Evolutionary conservation across 2,329 filamentous ascomycete species (phyloP).

Genomic region (Orbilia javanica): DNA sequence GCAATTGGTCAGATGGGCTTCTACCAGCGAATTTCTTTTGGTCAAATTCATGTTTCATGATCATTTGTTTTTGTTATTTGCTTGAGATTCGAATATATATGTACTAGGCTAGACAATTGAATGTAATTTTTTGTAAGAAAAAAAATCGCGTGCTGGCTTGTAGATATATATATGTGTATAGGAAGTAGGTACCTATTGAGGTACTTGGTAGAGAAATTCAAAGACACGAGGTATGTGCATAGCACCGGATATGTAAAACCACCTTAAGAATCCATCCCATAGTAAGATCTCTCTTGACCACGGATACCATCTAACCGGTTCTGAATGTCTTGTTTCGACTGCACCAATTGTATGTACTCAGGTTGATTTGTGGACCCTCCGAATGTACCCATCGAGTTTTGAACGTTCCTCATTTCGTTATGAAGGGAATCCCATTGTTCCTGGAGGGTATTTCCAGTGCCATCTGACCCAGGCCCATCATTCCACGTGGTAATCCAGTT

Average conservation of each 20-base stretch:
- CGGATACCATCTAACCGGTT: not conserved
- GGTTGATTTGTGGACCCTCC: not conserved
- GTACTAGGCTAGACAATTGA: too few relatives aligned
- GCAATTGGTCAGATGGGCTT: too few relatives aligned
- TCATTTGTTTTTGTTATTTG: too few relatives aligned
- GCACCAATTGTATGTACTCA: not conserved
- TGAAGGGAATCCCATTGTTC: slow-evolving; percentile 4
- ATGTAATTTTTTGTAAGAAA: too few relatives aligned
- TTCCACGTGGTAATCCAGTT: slow-evolving; percentile 30
- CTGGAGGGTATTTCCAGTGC: not conserved
- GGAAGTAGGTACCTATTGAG: too few relatives aligned
- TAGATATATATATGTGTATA: too few relatives aligned
- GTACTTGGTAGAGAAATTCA: too few relatives aligned
- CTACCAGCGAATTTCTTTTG: too few relatives aligned
- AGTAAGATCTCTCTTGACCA: not conserved
- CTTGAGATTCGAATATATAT: too few relatives aligned
- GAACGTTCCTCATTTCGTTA: not conserved
- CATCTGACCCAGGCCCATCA: slow-evolving; percentile 2
- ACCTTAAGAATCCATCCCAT: not conserved
- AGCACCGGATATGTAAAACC: not conserved
- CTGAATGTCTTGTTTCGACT: not conserved
- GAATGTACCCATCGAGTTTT: not conserved
- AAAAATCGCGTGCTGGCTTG: too few relatives aligned
- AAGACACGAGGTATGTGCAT: too few relatives aligned
- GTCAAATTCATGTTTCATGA: too few relatives aligned